These are phyloP conservation scores for Globisporangium emineosum DNA, from an alignment of 352 stramenopile genomes.

Conservation along the genomic window DNA sequence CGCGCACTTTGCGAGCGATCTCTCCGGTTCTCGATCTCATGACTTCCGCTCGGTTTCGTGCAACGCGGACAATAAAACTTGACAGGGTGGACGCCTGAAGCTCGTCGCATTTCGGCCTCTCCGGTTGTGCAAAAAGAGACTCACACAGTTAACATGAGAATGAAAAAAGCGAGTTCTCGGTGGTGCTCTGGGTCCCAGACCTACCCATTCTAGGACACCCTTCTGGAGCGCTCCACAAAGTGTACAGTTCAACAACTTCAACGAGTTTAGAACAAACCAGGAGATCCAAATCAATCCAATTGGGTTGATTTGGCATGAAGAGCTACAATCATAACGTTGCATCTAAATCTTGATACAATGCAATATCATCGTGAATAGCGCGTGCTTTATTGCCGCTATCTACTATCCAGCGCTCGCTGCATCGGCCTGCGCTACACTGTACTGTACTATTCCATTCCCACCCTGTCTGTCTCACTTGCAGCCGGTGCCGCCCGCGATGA, in stretches of 20 bases:
- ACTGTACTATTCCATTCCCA: no score
- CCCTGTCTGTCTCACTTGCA: conserved; percentile 16
- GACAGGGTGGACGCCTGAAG: neutral
- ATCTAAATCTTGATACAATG: neutral
- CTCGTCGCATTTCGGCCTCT: neutral
- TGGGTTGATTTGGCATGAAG: neutral
- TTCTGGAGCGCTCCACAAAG: conserved; percentile 3
- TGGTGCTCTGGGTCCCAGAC: neutral
- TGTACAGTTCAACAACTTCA: no score
- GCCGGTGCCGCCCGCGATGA: conserved; percentile 24
- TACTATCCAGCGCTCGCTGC: neutral
- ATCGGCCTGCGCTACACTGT: neutral
- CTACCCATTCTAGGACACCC: neutral
- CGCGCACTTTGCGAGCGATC: neutral
- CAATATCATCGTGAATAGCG: neutral
- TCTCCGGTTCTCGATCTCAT: neutral
- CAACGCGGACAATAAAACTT: neutral
- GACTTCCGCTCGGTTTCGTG: neutral
- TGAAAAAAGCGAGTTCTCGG: neutral
- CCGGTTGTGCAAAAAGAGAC: neutral
- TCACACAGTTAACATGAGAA: no score
- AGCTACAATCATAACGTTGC: neutral
- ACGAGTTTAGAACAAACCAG: no score
- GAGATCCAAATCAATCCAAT: neutral
- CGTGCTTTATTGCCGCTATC: neutral